A percentile compares a stretch with the other conserved stretches of the same genome.
phyloP scores from a whole-genome alignment of 352 stramenopile species.

The Elongisporangium prolatum region DNA sequence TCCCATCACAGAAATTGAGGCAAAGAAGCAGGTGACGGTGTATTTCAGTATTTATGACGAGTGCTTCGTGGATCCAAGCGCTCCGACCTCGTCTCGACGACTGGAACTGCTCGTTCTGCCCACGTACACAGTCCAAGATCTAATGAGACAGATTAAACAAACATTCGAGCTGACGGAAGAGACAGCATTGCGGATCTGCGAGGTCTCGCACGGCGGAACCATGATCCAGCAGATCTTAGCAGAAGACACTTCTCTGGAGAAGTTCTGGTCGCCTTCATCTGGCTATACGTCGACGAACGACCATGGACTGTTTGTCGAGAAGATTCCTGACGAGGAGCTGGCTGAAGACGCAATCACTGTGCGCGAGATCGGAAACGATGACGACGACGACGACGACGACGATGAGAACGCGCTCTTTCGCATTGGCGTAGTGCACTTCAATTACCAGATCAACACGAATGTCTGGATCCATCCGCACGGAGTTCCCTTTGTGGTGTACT shows the following conservation, averaged over 20 bases:
- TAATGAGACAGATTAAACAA: slow-evolving; percentile 44
- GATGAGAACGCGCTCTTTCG: slow-evolving; percentile 23
- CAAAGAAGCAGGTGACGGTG: slow-evolving; percentile 74
- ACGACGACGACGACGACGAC: slow-evolving; percentile 8
- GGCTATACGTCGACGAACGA: slow-evolving; percentile 30
- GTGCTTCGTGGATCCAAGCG: slow-evolving; percentile 45
- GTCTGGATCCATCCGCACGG: slow-evolving; percentile 76
- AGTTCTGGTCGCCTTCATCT: slow-evolving; percentile 32
- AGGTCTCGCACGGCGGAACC: slow-evolving; percentile 55
- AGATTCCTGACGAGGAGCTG: slow-evolving; percentile 29
- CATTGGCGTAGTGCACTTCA: slow-evolving; percentile 73
- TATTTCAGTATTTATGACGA: slow-evolving; percentile 78
- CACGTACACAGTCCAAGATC: slow-evolving; percentile 36
- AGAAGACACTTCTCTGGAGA: slow-evolving; percentile 31
- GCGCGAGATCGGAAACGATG: slow-evolving; percentile 17
- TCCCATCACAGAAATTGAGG: slow-evolving; percentile 82
- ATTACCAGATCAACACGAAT: slow-evolving; percentile 46
- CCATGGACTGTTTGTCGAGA: slow-evolving; percentile 53
- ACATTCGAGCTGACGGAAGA: slow-evolving; percentile 34
- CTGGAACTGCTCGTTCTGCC: slow-evolving; percentile 66
- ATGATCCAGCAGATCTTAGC: slow-evolving; percentile 45
- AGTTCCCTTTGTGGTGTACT: slow-evolving; percentile 62
- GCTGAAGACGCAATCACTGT: not conserved
- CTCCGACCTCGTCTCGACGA: slow-evolving; percentile 23
- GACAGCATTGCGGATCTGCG: slow-evolving; percentile 46